phyloP scores from a whole-genome alignment of 306 rosid genomes.

The Datisca glomerata region DNA sequence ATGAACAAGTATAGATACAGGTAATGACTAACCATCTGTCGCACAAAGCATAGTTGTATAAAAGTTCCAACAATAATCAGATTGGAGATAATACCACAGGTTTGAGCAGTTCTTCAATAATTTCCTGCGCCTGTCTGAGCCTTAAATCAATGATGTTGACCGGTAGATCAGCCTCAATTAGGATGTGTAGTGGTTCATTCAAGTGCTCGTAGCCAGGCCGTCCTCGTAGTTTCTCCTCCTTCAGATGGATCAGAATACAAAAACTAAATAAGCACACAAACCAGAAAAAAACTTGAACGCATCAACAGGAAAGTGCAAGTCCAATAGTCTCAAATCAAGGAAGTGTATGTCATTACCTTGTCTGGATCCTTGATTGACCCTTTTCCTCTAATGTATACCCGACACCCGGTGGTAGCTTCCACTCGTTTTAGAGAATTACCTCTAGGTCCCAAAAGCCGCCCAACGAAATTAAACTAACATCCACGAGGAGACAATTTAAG shows the following conservation, averaged over 20 bases:
- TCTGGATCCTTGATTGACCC: constrained; percentile 94
- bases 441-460: constrained; percentile 92
- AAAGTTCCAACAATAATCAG: not conserved
- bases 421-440: constrained; percentile 95
- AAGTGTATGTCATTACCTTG: constrained; percentile 35
- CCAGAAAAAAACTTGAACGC: not conserved
- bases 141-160: constrained; percentile 71
- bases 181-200: constrained; percentile 83
- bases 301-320: constrained; percentile 6
- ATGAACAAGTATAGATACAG: no score
- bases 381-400: constrained; percentile 86
- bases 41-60: no score
- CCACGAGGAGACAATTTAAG: constrained; percentile 23
- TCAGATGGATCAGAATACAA: constrained; percentile 16
- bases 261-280: constrained; percentile 1
- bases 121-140: constrained; percentile 94
- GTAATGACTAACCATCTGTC: no score
- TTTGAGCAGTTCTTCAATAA: constrained; percentile 90
- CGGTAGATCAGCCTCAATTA: constrained; percentile 89
- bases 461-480: constrained; percentile 84
- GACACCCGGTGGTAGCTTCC: constrained; percentile 93
- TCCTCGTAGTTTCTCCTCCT: constrained; percentile 96
- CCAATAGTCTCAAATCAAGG: constrained; percentile 7
- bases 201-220: constrained; percentile 96
- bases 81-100: constrained; percentile 58